A percentile compares a stretch with the other conserved stretches of the same genome.
These are phyloP conservation scores for Cytospora chrysosperma DNA, from an alignment of 2,329 filamentous ascomycete genomes.

Conservation along the genomic window DNA sequence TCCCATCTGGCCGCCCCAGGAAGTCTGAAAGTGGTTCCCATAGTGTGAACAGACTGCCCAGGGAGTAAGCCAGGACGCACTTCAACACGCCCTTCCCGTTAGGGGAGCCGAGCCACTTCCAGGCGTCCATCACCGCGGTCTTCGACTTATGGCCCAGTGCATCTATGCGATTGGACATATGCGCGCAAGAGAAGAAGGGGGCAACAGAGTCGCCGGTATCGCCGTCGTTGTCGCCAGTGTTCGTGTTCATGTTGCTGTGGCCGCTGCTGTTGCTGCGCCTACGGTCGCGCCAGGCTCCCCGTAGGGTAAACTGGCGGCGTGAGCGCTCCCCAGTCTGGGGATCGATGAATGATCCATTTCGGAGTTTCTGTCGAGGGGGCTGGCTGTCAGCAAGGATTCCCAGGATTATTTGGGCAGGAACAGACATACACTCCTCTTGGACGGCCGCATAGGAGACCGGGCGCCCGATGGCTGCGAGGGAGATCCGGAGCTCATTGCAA, in stretches of 20 bases:
- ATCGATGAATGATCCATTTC: conserved; percentile 83
- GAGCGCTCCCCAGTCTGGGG: conserved; percentile 83
- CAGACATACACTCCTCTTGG: conserved; percentile 46
- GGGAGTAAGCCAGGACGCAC: conserved; percentile 83
- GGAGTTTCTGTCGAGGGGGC: conserved; percentile 60
- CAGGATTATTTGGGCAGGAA: not conserved
- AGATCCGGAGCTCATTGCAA: conserved; percentile 37
- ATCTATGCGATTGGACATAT: conserved; percentile 36
- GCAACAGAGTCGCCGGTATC: conserved; percentile 35
- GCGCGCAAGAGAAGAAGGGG: conserved; percentile 37
- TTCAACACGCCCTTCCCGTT: conserved; percentile 81
- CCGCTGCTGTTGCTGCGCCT: conserved; percentile 20
- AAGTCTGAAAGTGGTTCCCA: conserved; percentile 69
- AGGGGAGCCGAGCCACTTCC: conserved; percentile 66
- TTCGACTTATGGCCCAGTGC: conserved; percentile 39
- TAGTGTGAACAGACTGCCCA: conserved; percentile 86
- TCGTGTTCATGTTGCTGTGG: not conserved
- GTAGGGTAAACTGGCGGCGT: conserved; percentile 75
- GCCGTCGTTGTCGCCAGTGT: conserved; percentile 30
- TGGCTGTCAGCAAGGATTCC: not conserved
- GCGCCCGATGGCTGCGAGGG: conserved; percentile 31
- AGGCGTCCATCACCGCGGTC: conserved; percentile 41
- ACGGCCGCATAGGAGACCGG: conserved; percentile 45
- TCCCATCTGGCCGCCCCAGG: conserved; percentile 82
- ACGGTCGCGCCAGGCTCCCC: conserved; percentile 45